Evolutionary conservation across 1,139 yeast genomes (phyloP), one percentile per base, ranked within the genome.

Genomic region (Yamadazyma oceani): DNA sequence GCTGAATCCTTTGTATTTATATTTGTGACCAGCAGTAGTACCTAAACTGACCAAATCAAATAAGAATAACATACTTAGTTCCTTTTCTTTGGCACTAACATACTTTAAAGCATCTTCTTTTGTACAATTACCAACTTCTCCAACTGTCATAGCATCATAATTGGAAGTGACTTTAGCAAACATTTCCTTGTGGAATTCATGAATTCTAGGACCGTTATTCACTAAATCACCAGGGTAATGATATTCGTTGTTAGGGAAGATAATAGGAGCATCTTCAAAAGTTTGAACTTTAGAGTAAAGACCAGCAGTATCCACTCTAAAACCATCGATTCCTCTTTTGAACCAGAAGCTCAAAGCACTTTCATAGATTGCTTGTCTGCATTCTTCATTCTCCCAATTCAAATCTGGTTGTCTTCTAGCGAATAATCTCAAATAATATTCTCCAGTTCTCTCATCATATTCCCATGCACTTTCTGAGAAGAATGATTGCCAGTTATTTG

Each of bases 401-500:
- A 78, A 61, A 49, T 78, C 83, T 12, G 82, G 82, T 54, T 78
- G 83, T 23, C 71, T 55, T 35, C 53, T 55, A 21, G 81, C 80
- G 53, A 76, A 78, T 34, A 76, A 58, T 39, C 68, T 73, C 44
- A 78, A 62, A 54, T 76, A 78, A 58, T 75, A 78, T 54, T 78
- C 80, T 27, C 61, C 66, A 7, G 82, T 75, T 4, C 38, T 30
- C 41, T 73, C 80, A 50, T 78, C 83, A 48, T 62, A 76, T 38
- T 64, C 62, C 83, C 83, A 78, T 5, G 82, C 81, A 14, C 76
- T 64, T 3, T 78, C 80, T 7, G 75, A 66, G 47, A 77, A 78
- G 46, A 58, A 59, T 2, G 80, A 72, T 15, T 50, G 49, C 82
- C 83, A 78, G 56, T 78, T 78, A 60, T 73, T 77, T 16, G 82